These are phyloP conservation scores for apple (Malus domestica) DNA, from an alignment of 306 rosid species.

Conservation along the genomic window ASM211411v1 NC_041803.1:19351501-19352000, in stretches of 20 bases:
- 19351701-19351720: slow-evolving; percentile 45
- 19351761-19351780: slow-evolving; percentile 36
- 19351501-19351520: slow-evolving; percentile 29
- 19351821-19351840: background rate
- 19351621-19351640: slow-evolving; percentile 32
- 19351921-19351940: background rate
- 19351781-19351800: background rate
- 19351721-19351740: slow-evolving; percentile 53
- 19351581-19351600: slow-evolving; percentile 32
- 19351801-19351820: background rate
- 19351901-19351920: background rate
- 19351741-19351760: slow-evolving; percentile 53
- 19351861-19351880: background rate
- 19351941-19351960: background rate
- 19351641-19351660: slow-evolving; percentile 56
- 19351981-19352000: slow-evolving; percentile 45
- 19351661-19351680: slow-evolving; percentile 57
- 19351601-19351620: slow-evolving; percentile 34
- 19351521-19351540: slow-evolving; percentile 42
- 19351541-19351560: slow-evolving; percentile 14
- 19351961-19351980: background rate
- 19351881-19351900: background rate
- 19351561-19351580: slow-evolving; percentile 29
- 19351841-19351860: background rate
- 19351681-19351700: slow-evolving; percentile 47